Base-by-base conservation (phyloP, 2,329 filamentous ascomycete genomes). In the Zymoseptoria crescenta region DNA sequence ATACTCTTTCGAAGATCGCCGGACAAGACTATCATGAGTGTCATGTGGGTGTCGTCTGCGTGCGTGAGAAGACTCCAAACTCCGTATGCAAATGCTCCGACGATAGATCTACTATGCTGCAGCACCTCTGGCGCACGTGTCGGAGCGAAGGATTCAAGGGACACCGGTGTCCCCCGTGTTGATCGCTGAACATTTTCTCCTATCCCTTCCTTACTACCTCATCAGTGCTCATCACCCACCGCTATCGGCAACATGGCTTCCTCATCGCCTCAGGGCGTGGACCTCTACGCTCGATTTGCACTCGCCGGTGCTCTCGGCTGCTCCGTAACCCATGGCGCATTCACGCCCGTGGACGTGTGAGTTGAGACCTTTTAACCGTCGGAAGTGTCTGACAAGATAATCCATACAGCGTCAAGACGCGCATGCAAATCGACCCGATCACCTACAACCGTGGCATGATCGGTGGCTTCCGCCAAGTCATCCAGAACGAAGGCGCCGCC, bases 301-400 rank as follows among this genome's bases (percentile, higher is more conserved):
- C 87, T 96, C 72, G 91, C 92, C 72, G 92, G 92, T 80, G 93
- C 92, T 71, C 80, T 96, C 82, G 96, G 93, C 86, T 96, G 92
- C 80, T 92, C 91, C 70, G 81, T 96, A 80, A 96, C 92, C 74
- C 92, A 96, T 84, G 92, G 92, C 78, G 87, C 83, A 74, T 86
- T 96, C 71, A 96, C 92, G 69, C 92, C 92, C 75, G 90, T 96
- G 77, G 92, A 96, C 88, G 92, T 96, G 92, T 96, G 92, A 77
- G 91, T 89, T 61, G 58, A 49, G 16, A n/a, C 48, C 5, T 28
- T 9, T n/a, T 13, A 4, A 45, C 16, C 5, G n/a, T 6, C 13
- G 35, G 35, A 13, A 6, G n/a, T 28, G 51, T 41, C 28, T 54
- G 28, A 45, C 20, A 50, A 6, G 19, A n/a, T 5, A n/a, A 52